Evolutionary conservation across 768 basidiomycete species (phyloP).

Genomic region (Rhodosporidiobolus sp.): DNA sequence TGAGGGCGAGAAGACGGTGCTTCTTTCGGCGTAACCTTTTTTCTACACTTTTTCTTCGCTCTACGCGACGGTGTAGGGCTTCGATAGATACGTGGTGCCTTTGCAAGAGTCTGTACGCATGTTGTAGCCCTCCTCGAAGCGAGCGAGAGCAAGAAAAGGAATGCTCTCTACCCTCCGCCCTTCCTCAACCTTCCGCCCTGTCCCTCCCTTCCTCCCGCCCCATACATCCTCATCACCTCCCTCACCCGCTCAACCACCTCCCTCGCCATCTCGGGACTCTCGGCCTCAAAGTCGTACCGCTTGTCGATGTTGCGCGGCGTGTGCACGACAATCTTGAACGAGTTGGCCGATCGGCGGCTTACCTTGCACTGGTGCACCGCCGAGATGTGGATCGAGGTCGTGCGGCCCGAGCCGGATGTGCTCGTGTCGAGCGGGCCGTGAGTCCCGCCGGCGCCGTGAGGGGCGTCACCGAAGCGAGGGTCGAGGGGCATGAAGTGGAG

Average conservation of each 20-base stretch:
- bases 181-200: neutral
- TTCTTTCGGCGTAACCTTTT: neutral
- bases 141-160: too few species aligned
- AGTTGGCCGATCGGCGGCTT: conserved; percentile 66
- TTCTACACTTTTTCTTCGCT: too few species aligned
- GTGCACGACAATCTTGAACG: conserved; percentile 85
- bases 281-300: conserved; percentile 96
- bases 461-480: conserved; percentile 58
- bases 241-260: conserved; percentile 47
- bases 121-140: too few species aligned
- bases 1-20: neutral
- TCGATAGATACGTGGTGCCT: too few species aligned
- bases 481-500: conserved; percentile 54
- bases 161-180: too few species aligned
- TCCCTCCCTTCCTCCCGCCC: neutral
- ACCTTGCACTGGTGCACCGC: conserved; percentile 79
- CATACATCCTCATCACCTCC: conserved; percentile 1
- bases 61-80: too few species aligned
- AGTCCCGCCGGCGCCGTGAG: conserved; percentile 67
- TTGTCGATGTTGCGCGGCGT: conserved; percentile 61
- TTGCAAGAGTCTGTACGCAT: too few species aligned
- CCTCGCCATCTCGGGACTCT: conserved; percentile 76
- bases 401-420: conserved; percentile 77
- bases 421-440: conserved; percentile 4
- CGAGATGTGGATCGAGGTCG: conserved; percentile 86